Conservation (phyloP, 1,284 basidiomycete species). For the Cutaneotrichosporon cyanovorans region DNA sequence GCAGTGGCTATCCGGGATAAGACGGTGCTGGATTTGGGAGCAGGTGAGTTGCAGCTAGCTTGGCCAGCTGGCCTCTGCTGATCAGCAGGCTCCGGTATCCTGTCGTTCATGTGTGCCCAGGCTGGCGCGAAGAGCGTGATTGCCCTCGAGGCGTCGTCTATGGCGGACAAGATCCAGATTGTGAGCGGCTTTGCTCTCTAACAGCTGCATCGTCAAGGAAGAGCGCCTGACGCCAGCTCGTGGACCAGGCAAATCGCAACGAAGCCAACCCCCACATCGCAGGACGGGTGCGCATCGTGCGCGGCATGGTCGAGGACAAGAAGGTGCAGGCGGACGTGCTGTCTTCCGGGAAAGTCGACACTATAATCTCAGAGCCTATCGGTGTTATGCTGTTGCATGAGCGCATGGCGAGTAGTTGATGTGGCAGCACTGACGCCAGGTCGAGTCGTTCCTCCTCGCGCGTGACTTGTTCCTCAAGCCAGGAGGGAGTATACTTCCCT, state of each 20-base stretch:
- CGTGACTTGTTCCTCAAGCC: constrained; percentile 48
- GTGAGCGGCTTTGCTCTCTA: constrained; percentile 26
- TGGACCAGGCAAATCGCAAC: constrained; percentile 38
- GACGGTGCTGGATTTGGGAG: constrained; percentile 48
- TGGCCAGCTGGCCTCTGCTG: not conserved
- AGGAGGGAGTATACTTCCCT: constrained; percentile 48
- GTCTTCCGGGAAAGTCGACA: constrained; percentile 46
- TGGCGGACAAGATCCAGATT: constrained; percentile 48
- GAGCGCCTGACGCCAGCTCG: constrained; percentile 25
- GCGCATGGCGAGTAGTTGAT: constrained; percentile 44
- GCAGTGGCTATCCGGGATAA: constrained; percentile 41
- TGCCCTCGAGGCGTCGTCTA: constrained; percentile 49
- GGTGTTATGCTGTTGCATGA: constrained; percentile 51
- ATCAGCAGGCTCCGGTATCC: constrained; percentile 48
- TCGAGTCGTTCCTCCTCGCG: constrained; percentile 49
- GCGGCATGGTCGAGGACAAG: constrained; percentile 42
- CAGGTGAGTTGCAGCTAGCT: constrained; percentile 39
- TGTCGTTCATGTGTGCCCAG: constrained; percentile 49
- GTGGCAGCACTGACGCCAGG: constrained; percentile 18
- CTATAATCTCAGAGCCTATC: constrained; percentile 51
- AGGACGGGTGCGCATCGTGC: constrained; percentile 34
- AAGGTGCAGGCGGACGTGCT: constrained; percentile 35
- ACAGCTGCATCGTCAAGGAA: not conserved
- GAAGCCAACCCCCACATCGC: constrained; percentile 36
- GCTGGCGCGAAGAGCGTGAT: constrained; percentile 49